Base-by-base conservation (phyloP, 768 basidiomycete species). In the Crucibulum laeve region DNA sequence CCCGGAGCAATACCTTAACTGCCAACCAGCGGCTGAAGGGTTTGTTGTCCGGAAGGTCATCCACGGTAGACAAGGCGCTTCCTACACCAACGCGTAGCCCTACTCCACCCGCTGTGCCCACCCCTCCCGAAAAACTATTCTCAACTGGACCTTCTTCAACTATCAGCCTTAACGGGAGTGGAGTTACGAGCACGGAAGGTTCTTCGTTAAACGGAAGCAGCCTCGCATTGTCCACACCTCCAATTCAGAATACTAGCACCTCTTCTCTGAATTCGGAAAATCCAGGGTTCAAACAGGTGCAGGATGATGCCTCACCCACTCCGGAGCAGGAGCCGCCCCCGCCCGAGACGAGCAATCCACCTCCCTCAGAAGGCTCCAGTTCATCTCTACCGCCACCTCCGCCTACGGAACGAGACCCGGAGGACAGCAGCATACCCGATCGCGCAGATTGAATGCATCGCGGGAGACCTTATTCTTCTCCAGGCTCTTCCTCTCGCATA, bases 11-110 rank as follows among this genome's bases (percentile, higher is more conserved):
- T 39, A 65, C 68, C 4, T 46, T 69, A 21, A 69, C 53, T 40
- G 64, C 74, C n/a, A 79, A 76, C 54, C 69, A 72, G 44, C 70
- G 76, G 24, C 52, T 74, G 21, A 71, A 67, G 47, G 71, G 74
- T 3, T 54, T 76, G 22, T 53, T 77, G 42, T 70, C 72, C 25
- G 64, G 68, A 3, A 64, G 59, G 44, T 53, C 61, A 13, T 47
- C 64, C n/a, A 58, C 48, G 13, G 48, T 62, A 32, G 69, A 71
- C 25, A 71, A 65, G 52, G 57, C 58, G 46, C 60, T 67, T 11
- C 65, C 66, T 35, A 47, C 57, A 23, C 51, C 54, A 13, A 48
- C 40, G 15, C 53, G 51, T 38, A 53, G 52, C 11, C 48, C 54
- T 42, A 54, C 53, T n/a, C 54, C 54, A n/a, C 54, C 54, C 17